These are phyloP conservation scores for Pseudozyma thailandica DNA, from an alignment of 1,284 basidiomycete species.

Conservation along the genomic window DNA sequence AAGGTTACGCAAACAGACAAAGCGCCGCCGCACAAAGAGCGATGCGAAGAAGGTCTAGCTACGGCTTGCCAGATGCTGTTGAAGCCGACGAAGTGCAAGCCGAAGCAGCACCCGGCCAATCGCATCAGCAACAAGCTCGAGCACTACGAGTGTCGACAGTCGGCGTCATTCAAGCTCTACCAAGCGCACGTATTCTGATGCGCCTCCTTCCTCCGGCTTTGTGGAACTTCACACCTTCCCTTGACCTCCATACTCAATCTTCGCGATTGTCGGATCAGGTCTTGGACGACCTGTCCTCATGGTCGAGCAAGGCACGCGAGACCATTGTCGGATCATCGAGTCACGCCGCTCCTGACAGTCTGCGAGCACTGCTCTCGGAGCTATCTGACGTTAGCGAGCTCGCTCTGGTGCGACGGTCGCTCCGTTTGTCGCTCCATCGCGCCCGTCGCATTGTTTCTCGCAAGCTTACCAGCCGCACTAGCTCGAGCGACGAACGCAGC, in stretches of 20 bases:
- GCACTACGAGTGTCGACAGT: conserved; percentile 30
- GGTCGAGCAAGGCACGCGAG: conserved; percentile 37
- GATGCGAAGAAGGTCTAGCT: conserved; percentile 24
- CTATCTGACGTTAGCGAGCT: conserved; percentile 27
- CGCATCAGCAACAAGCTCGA: not conserved
- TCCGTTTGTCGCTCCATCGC: conserved; percentile 18
- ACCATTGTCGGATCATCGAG: conserved; percentile 12
- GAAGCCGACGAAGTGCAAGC: not conserved
- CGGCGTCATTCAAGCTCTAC: conserved; percentile 29
- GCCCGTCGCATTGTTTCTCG: conserved; percentile 25
- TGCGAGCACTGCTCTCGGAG: conserved; percentile 22
- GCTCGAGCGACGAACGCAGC: conserved; percentile 1
- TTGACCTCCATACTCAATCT: conserved; percentile 15
- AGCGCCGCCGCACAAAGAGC: conserved; percentile 32
- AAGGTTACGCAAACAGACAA: conserved; percentile 11
- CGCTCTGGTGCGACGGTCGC: conserved; percentile 18
- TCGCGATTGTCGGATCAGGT: not conserved
- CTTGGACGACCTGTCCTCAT: conserved; percentile 14
- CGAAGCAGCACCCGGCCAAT: not conserved
- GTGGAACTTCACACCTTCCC: conserved; percentile 24
- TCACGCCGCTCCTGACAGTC: conserved; percentile 7
- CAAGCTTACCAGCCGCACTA: conserved; percentile 4
- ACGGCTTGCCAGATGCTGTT: conserved; percentile 20
- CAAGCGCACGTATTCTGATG: conserved; percentile 32
- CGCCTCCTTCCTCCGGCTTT: conserved; percentile 34